These are phyloP conservation scores for Citrus sp. DNA, from an alignment of 345 rosid species.

Conservation along the genomic window DNA sequence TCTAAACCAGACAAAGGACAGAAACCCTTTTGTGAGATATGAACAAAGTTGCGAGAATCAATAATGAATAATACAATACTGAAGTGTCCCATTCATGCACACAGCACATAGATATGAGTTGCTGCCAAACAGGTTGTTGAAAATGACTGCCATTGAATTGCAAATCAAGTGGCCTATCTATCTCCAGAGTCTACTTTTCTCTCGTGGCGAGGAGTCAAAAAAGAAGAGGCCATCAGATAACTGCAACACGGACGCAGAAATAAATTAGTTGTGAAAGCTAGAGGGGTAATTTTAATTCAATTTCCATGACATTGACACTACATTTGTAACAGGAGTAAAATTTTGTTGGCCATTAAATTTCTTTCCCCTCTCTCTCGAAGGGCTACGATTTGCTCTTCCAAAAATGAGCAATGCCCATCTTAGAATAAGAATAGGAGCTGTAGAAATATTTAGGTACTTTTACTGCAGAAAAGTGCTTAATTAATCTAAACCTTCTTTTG, in stretches of 20 bases:
- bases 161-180: background rate
- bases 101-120: slow-evolving; percentile 2
- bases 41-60: slow-evolving; percentile 15
- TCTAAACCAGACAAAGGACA: slow-evolving; percentile 9
- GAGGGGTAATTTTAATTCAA: background rate
- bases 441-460: background rate
- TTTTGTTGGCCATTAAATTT: slow-evolving; percentile 13
- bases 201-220: background rate
- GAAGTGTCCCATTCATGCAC: slow-evolving; percentile 22
- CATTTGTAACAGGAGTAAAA: slow-evolving; percentile 20
- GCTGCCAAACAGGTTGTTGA: slow-evolving; percentile 15
- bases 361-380: background rate
- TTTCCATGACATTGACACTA: slow-evolving; percentile 18
- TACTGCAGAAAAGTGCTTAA: slow-evolving; percentile 1
- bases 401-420: background rate
- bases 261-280: background rate
- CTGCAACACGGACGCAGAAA: background rate
- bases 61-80: slow-evolving; percentile 14
- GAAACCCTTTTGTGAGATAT: background rate
- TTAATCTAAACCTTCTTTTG: background rate
- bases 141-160: slow-evolving; percentile 16
- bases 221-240: background rate
- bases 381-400: background rate
- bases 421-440: background rate
- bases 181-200: background rate